phyloP scores from a whole-genome alignment of 495 filamentous ascomycete species.

The Neurospora cerealis region DNA sequence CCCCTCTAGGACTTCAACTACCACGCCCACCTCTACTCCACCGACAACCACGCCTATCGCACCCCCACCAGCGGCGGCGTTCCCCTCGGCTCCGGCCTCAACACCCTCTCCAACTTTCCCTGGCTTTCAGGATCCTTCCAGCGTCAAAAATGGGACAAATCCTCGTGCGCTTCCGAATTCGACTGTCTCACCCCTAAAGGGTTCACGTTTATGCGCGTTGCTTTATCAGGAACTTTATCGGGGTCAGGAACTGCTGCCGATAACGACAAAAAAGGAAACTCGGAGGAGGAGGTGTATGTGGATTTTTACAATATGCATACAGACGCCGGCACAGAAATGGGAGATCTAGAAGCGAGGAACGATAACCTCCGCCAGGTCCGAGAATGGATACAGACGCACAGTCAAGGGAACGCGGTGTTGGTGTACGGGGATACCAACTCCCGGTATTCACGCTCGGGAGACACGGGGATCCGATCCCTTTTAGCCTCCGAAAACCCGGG shows the following conservation, averaged over 20 bases:
- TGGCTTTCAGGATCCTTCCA: constrained; percentile 38
- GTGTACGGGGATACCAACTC: constrained; percentile 52
- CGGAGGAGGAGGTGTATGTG: constrained; percentile 39
- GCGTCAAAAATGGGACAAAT: constrained; percentile 47
- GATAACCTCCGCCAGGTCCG: constrained; percentile 46
- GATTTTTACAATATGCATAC: constrained; percentile 55
- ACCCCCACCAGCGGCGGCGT: constrained; percentile 53
- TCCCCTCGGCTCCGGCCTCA: constrained; percentile 50
- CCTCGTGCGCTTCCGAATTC: constrained; percentile 38
- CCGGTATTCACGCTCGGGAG: constrained; percentile 42
- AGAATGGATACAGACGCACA: constrained; percentile 41
- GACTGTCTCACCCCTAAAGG: constrained; percentile 60
- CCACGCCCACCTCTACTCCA: constrained; percentile 46
- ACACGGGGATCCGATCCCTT: constrained; percentile 34
- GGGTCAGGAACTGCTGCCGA: too few relatives aligned
- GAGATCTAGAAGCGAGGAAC: constrained; percentile 40
- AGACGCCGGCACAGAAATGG: constrained; percentile 45
- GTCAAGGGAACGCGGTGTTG: constrained; percentile 46
- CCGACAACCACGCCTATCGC: constrained; percentile 45
- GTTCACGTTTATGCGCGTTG: constrained; percentile 48
- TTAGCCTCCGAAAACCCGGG: constrained; percentile 28
- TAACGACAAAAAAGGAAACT: constrained; percentile 8
- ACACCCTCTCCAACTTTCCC: constrained; percentile 46
- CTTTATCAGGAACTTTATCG: background rate
- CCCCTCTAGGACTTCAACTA: constrained; percentile 51